phyloP scores from a whole-genome alignment of 2,329 filamentous ascomycete species.

The Fusarium sp. region DNA sequence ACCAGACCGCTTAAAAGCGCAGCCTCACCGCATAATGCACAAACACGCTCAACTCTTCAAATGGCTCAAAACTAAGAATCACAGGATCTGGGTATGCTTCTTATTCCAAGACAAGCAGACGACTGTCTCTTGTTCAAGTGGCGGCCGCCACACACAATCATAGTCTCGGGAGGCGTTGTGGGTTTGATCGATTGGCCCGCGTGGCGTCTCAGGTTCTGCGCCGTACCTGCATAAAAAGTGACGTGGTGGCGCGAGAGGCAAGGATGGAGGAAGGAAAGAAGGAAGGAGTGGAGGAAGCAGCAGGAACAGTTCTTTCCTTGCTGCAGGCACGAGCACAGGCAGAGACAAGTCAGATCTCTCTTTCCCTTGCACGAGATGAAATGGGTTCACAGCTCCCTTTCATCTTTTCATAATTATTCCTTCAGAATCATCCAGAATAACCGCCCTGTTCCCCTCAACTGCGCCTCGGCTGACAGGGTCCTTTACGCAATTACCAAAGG shows the following conservation, averaged over 20 bases:
- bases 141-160: slow-evolving; percentile 27
- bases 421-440: neutral
- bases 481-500: neutral
- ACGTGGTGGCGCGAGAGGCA: slow-evolving; percentile 35
- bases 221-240: slow-evolving; percentile 44
- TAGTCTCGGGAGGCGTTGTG: slow-evolving; percentile 26
- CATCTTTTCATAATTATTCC: neutral
- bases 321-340: neutral
- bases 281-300: neutral
- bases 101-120: slow-evolving; percentile 3
- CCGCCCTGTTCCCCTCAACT: neutral
- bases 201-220: slow-evolving; percentile 49
- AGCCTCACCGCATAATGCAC: slow-evolving; percentile 18
- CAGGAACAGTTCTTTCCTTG: neutral
- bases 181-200: slow-evolving; percentile 45
- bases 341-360: neutral
- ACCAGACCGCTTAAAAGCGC: neutral
- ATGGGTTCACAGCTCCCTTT: neutral
- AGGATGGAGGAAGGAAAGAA: neutral
- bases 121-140: slow-evolving; percentile 21
- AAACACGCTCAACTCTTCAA: neutral
- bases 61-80: neutral
- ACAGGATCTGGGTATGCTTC: neutral
- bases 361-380: neutral
- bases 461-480: neutral